A percentile compares a stretch with the other conserved stretches of the same genome.
These are phyloP conservation scores for Fragaria iinumae DNA, from an alignment of 306 rosid genomes.

Conservation along the genomic window DNA sequence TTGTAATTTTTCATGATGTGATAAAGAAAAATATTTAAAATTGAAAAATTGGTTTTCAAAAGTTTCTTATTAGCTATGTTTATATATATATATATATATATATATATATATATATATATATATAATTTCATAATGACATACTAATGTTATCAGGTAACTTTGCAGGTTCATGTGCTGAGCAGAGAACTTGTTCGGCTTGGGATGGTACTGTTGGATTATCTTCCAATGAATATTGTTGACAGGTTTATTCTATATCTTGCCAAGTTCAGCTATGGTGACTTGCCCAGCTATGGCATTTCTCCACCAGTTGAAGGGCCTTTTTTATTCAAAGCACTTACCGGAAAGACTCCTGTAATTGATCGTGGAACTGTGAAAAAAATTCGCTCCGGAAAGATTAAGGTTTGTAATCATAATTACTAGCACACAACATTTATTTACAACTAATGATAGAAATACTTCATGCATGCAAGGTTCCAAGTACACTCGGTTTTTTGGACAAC, in stretches of 20 bases:
- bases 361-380: slow-evolving; percentile 44
- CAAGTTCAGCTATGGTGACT: slow-evolving; percentile 42
- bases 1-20: no score
- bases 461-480: neutral
- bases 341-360: slow-evolving; percentile 46
- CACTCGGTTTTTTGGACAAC: no score
- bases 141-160: neutral
- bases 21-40: no score
- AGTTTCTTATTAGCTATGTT: neutral
- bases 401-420: neutral
- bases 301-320: slow-evolving; percentile 63
- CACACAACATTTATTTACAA: no score
- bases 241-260: slow-evolving; percentile 32
- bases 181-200: slow-evolving; percentile 38
- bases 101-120: no score
- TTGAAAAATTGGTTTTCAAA: no score
- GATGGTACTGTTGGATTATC: slow-evolving; percentile 34
- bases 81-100: no score
- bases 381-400: slow-evolving; percentile 33
- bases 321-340: slow-evolving; percentile 18
- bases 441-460: no score
- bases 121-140: neutral
- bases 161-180: slow-evolving; percentile 52
- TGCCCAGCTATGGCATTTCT: slow-evolving; percentile 37
- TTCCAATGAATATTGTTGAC: slow-evolving; percentile 47